Base-by-base conservation (phyloP, 2,329 filamentous ascomycete species). In the Colletotrichum cuscutae region DNA sequence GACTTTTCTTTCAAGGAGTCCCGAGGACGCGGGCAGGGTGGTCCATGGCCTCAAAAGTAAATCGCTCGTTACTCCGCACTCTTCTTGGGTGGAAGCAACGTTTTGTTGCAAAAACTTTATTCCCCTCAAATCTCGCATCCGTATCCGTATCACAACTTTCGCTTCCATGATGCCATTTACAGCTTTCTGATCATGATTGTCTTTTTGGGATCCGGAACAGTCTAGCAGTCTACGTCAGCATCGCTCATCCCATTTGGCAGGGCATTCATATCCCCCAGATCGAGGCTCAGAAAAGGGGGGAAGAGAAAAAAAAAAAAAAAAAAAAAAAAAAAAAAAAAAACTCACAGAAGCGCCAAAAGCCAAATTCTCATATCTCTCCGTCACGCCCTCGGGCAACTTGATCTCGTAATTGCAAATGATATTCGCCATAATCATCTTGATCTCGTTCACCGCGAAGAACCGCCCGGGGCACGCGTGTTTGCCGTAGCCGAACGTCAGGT, bases 351-450 rank as follows among this genome's bases (percentile, higher is more conserved):
- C n/a, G 62, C 71, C 68, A 6, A 65, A 66, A 26, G 7, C 13
- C 32, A 63, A 7, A 26, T 67, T 66, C 32, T 58, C 30, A 1
- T 73, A 72, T 35, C 71, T 61, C 57, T 65, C 71, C 2, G 71
- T 71, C 15, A 62, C 24, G 2, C 62, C 57, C 19, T 72, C 68
- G 4, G 67, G 67, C 19, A 73, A 12, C 53, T 62, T 67, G 4
- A 77, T 59, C 7, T 76, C 75, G 65, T 69, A 77, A 24, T 75
- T 54, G 19, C 54, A 42, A 5, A 76, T 13, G 15, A 75, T 37
- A 4, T 69, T 71, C 12, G 67, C 75, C 63, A 76, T 63, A 7
- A 76, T 68, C 60, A 77, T 66, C 65, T 76, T 77, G 52, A 76
- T 76, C 54, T 76, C 75, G n/a, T 69, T 68, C 22, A 73, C 74